These are phyloP conservation scores for Orbilia quercus DNA, from an alignment of 2,329 filamentous ascomycete genomes.

Conservation along the genomic window DNA sequence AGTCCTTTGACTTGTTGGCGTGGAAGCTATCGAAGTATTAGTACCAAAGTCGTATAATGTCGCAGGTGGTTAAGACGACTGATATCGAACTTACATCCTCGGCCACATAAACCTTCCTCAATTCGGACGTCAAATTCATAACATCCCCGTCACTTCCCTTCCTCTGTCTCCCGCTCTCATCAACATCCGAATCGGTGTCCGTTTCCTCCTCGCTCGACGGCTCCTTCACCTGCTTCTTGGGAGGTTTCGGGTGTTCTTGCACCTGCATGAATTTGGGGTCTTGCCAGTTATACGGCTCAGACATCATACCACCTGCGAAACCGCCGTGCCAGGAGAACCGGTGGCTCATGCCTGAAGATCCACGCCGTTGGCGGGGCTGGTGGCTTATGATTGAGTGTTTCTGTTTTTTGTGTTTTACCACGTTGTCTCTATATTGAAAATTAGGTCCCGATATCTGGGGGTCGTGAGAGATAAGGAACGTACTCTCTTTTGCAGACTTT, in stretches of 20 bases:
- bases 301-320: slow-evolving; percentile 39
- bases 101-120: slow-evolving; percentile 53
- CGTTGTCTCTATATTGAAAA: slow-evolving; percentile 57
- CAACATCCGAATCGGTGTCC: slow-evolving; percentile 31
- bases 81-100: slow-evolving; percentile 43
- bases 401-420: slow-evolving; percentile 60
- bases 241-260: slow-evolving; percentile 45
- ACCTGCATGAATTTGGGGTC: slow-evolving; percentile 51
- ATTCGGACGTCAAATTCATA: slow-evolving; percentile 54
- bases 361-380: slow-evolving; percentile 44
- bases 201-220: slow-evolving; percentile 37
- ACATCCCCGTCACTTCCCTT: slow-evolving; percentile 51
- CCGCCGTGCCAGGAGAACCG: slow-evolving; percentile 52
- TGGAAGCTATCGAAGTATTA: slow-evolving; percentile 34
- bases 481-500: slow-evolving; percentile 56
- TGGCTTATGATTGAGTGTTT: slow-evolving; percentile 57
- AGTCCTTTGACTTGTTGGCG: slow-evolving; percentile 51
- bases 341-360: slow-evolving; percentile 49
- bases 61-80: too few relatives aligned
- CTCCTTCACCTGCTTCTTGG: slow-evolving; percentile 46
- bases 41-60: background rate
- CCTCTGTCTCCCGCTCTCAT: slow-evolving; percentile 15
- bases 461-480: slow-evolving; percentile 1
- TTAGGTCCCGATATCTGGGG: background rate
- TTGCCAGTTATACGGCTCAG: slow-evolving; percentile 49